Evolutionary conservation across 2,329 filamentous ascomycete species (phyloP), one percentile per base, ranked within the genome.

Genomic region (Volutella citrinella): DNA sequence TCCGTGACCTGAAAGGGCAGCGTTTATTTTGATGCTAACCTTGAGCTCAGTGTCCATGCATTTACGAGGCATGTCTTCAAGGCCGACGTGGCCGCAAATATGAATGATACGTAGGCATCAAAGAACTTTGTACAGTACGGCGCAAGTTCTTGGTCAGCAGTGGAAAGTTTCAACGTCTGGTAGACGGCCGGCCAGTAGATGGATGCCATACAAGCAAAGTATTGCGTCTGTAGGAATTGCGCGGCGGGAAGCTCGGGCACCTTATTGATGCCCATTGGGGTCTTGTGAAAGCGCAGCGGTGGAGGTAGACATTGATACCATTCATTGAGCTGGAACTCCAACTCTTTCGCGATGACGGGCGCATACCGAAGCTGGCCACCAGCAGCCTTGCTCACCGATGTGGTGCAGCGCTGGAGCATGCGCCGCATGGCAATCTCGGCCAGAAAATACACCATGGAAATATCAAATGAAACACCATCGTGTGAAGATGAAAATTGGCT

Each of bases 391-490:
- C 47, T 25, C 10, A 55, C 40, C 5, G 51, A 44, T 9, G 52
- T 51, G 18, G 45, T 54, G 37, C 52, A 56, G 6, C 57, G 55
- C 10, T 53, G 52, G 3, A 59, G 46, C 53, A 59, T 57, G 11
- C 54, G 46, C 10, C 56, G 36, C 55, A 59, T 60, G 10, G 56
- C 47, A 15, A 60, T 59, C 30, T 54, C 55, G n/a, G 57, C 53
- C 2, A 60, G 43, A 29, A 59, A 57, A 33, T 56, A 60, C 8
- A 48, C 42, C 17, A 38, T 35, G 13, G 30, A 32, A 19, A 33
- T 29, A 13, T 51, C 42, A n/a, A n/a, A n/a, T n/a, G n/a, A n/a
- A n/a, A n/a, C n/a, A n/a, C n/a, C n/a, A n/a, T n/a, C n/a, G n/a
- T n/a, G n/a, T n/a, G n/a, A n/a, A n/a, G n/a, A n/a, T n/a, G n/a